Base-by-base conservation (phyloP, 208 protist genomes). In the Leishmania tarentolae region DNA sequence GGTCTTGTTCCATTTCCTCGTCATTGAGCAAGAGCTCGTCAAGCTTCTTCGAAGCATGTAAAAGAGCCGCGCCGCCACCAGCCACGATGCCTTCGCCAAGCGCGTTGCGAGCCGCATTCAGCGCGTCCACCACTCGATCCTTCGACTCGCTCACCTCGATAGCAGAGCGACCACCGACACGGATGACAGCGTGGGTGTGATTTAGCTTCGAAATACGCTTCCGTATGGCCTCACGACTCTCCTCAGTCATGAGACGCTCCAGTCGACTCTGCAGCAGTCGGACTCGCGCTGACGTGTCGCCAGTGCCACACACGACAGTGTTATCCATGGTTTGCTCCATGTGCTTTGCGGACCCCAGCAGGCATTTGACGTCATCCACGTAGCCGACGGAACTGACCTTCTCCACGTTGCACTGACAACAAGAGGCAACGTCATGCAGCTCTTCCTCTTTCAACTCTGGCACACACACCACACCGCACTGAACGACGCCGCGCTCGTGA, bases 141-240 rank as follows among this genome's bases (percentile, higher is more conserved):
- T 99, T 99, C 84, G 98, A 99, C 90, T 99, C 99, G 84, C 92
- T 95, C 7, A 99, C 98, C 93, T 99, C 99, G 37, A 99, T 97
- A 59, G 99, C 97, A 6, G 95, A 99, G n/a, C 95, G 93, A 52
- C 99, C 99, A 68, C 99, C 99, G 42, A 99, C 97, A 76, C 98
- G 98, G 76, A 99, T 96, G 46, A 99, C 97, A 44, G 98, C 98
- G 83, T 99, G 98, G 47, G 81, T 88, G 83, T 85, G 80, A 31
- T 86, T 90, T 50, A 97, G 90, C 83, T 97, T 97, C 11, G 92
- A 82, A 35, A 97, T 96, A 76, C 99, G 96, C 91, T 99, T 95
- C 82, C 99, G 91, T 40, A 99, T 91, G 66, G 98, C 98, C 82
- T 99, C 98, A 52, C 94, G 93, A 73, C 98, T 98, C 83, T 99